phyloP scores from a whole-genome alignment of 768 basidiomycete species.

The Neoboletus magnificus region DNA sequence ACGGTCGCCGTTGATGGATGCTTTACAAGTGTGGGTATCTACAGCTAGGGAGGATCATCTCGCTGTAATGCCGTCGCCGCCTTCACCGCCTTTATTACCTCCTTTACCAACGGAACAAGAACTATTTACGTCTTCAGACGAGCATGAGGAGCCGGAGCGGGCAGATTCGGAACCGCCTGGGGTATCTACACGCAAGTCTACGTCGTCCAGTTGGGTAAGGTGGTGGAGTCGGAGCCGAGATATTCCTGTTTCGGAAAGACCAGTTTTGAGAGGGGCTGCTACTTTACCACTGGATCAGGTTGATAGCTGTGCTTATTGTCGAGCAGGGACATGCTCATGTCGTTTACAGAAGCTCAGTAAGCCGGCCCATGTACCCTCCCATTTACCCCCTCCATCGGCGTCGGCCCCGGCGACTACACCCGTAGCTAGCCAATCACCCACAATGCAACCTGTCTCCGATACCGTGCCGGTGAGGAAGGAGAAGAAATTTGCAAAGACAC shows the following conservation, averaged over 20 bases:
- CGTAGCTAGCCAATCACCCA: conserved; percentile 16
- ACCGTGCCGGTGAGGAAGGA: conserved; percentile 7
- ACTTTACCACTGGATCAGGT: conserved; percentile 27
- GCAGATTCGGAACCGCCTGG: conserved; percentile 37
- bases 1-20: conserved; percentile 70
- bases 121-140: conserved; percentile 16
- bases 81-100: conserved; percentile 3
- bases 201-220: conserved; percentile 70
- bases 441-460: conserved; percentile 27
- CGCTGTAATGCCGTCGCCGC: conserved; percentile 9
- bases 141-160: conserved; percentile 34
- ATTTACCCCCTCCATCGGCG: conserved; percentile 31
- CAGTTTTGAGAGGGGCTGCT: conserved; percentile 21
- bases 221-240: conserved; percentile 77
- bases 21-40: conserved; percentile 59
- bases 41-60: conserved; percentile 28
- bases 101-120: conserved; percentile 30
- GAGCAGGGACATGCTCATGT: not conserved
- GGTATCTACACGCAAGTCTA: conserved; percentile 38
- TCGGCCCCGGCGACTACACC: conserved; percentile 49
- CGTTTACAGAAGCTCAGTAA: conserved; percentile 12
- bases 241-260: conserved; percentile 23
- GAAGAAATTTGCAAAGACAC: conserved; percentile 83
- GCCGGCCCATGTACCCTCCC: not conserved
- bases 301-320: not conserved